Percentiles rank a stretch among this genome's conserved stretches.
Conservation (phyloP, 78 protist species). For the Tieghemostelium lacteum region DNA sequence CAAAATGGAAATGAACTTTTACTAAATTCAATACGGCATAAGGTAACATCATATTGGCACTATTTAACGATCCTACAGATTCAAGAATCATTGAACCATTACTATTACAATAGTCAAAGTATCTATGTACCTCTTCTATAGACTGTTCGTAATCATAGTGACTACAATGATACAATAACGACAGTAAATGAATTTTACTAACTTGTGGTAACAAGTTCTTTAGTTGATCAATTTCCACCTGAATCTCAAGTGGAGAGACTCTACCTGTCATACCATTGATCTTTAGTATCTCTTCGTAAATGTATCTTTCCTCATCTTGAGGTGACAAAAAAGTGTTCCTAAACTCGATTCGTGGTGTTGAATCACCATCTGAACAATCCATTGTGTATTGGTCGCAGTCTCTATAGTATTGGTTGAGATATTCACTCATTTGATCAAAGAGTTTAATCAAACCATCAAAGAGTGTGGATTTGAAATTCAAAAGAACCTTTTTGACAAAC, state of each 20-base stretch:
- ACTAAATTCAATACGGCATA: constrained; percentile 61
- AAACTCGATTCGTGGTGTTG: too few relatives aligned
- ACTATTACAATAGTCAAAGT: constrained; percentile 58
- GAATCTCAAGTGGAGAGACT: constrained; percentile 15
- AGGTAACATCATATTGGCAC: constrained; percentile 26
- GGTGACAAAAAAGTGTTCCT: constrained; percentile 53
- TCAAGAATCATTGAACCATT: constrained; percentile 20
- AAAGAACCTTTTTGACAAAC: constrained; percentile 35
- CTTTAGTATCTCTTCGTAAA: constrained; percentile 18
- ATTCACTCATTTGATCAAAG: constrained; percentile 14
- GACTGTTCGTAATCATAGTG: constrained; percentile 49
- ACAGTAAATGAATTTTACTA: constrained; percentile 1
- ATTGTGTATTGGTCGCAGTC: background rate
- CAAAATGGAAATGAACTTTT: constrained; percentile 51
- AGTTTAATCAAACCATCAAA: constrained; percentile 51
- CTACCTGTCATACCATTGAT: constrained; percentile 32
- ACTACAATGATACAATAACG: background rate
- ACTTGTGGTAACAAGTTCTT: constrained; percentile 33
- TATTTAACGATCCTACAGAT: background rate
- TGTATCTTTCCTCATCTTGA: constrained; percentile 47
- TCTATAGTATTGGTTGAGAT: constrained; percentile 19
- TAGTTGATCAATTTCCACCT: background rate
- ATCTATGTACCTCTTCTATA: constrained; percentile 63
- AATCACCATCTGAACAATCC: background rate
- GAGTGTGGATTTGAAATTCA: constrained; percentile 27